Conservation (phyloP, 768 basidiomycete species). For the Pulveroboletus sp. region DNA sequence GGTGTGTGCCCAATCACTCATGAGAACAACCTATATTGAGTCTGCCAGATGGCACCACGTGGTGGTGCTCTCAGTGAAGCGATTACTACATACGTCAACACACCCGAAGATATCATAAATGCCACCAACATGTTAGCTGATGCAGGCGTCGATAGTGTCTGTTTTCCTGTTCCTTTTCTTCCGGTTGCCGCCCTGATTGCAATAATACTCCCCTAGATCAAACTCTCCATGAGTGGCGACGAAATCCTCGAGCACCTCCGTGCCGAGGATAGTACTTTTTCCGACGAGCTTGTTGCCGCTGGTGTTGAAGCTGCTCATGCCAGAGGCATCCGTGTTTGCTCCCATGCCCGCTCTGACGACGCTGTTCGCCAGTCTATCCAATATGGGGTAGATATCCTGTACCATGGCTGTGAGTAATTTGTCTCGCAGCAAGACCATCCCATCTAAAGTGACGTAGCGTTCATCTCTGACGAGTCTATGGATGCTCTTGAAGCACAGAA, state of each 20-base stretch:
- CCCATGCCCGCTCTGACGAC: constrained; percentile 36
- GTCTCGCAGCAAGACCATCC: background rate
- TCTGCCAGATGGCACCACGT: constrained; percentile 27
- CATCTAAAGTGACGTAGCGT: constrained; percentile 24
- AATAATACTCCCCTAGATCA: constrained; percentile 20
- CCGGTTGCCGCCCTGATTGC: background rate
- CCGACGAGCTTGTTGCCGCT: constrained; percentile 33
- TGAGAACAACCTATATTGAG: background rate
- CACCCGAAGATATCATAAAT: constrained; percentile 26
- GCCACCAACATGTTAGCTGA: constrained; percentile 26
- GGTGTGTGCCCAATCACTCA: constrained; percentile 12
- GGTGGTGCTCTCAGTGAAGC: constrained; percentile 30
- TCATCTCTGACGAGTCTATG: constrained; percentile 37
- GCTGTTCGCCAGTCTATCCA: constrained; percentile 34
- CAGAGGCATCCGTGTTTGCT: constrained; percentile 35
- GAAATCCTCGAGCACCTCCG: constrained; percentile 34
- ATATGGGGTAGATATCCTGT: constrained; percentile 34
- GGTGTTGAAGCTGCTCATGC: constrained; percentile 35
- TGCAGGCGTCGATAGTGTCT: constrained; percentile 20
- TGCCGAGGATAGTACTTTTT: constrained; percentile 35
- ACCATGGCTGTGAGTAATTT: constrained; percentile 24
- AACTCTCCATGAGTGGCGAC: constrained; percentile 37
- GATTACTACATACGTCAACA: constrained; percentile 34
- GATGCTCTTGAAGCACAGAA: constrained; percentile 36
- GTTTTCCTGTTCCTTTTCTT: background rate